These are phyloP conservation scores for Artemisia tridentata DNA, from an alignment of 129 eudicot genomes.

Conservation along the genomic window DNA sequence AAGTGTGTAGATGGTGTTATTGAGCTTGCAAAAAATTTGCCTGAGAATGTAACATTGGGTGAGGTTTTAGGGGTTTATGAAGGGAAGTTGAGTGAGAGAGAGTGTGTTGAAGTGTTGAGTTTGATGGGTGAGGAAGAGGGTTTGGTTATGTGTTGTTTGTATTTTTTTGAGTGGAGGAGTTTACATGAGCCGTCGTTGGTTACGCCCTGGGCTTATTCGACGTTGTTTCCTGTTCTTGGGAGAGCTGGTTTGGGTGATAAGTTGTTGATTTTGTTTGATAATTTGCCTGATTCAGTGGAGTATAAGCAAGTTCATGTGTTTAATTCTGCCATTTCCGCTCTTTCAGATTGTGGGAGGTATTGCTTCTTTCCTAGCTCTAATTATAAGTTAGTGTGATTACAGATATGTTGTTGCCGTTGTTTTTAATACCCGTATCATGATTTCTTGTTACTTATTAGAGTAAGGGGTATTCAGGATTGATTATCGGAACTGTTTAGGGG, in stretches of 20 bases:
- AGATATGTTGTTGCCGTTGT: conserved; percentile 9
- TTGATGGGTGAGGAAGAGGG: conserved; percentile 61
- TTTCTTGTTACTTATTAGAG: conserved; percentile 36
- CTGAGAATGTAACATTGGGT: conserved; percentile 65
- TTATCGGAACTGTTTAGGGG: background rate
- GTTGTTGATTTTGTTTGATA: conserved; percentile 64
- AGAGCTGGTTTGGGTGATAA: conserved; percentile 67
- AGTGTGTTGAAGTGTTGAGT: conserved; percentile 67
- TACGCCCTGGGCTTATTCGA: conserved; percentile 65
- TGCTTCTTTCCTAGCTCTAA: background rate
- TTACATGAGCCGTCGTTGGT: conserved; percentile 80
- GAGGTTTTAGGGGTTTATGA: conserved; percentile 57
- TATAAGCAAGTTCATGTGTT: conserved; percentile 69
- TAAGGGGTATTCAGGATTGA: background rate
- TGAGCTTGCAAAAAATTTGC: conserved; percentile 53
- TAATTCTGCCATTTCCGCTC: conserved; percentile 77
- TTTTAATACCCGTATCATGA: background rate
- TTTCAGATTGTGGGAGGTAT: conserved; percentile 72
- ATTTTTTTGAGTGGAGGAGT: conserved; percentile 93
- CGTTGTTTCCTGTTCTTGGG: conserved; percentile 72
- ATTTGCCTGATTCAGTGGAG: conserved; percentile 48
- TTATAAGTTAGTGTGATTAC: conserved; percentile 38
- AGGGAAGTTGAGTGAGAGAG: conserved; percentile 59
- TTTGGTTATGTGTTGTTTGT: conserved; percentile 61
- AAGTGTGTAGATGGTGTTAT: conserved; percentile 36